Evolutionary conservation across 106 monocot genomes (phyloP).

Genomic region (Dendrobium chrysotoxum): DNA sequence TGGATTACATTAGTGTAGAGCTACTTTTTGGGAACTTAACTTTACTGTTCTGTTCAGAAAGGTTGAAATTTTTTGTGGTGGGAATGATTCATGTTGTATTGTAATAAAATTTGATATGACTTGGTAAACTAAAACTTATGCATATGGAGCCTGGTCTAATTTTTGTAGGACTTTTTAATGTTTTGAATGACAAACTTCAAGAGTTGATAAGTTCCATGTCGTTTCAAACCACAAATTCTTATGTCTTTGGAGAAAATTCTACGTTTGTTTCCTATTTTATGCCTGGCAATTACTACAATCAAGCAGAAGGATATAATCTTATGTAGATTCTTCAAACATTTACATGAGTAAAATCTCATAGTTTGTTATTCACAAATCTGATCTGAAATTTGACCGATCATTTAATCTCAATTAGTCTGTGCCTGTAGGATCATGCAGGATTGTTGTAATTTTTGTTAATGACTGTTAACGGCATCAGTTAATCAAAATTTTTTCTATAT

Average conservation of each 20-base stretch:
- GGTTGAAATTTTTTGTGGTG: not conserved
- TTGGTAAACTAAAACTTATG: not conserved
- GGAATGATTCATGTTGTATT: not conserved
- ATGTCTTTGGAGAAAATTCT: not conserved
- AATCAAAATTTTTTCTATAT: not conserved
- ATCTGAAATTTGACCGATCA: too few species aligned
- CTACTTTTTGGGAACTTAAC: not conserved
- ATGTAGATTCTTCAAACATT: too few species aligned
- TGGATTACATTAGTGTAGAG: not conserved
- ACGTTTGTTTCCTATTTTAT: too few species aligned
- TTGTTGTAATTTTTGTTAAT: too few species aligned
- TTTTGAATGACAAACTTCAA: not conserved
- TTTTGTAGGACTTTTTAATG: not conserved
- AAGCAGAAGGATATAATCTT: too few species aligned
- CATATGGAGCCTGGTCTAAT: not conserved
- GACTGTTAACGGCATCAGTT: too few species aligned
- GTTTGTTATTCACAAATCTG: too few species aligned
- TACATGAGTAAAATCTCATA: too few species aligned
- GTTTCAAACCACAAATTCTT: not conserved
- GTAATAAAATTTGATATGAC: not conserved
- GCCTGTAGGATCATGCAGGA: too few species aligned
- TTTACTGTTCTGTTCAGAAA: not conserved
- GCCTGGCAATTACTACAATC: too few species aligned
- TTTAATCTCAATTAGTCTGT: too few species aligned
- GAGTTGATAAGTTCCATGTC: not conserved